Evolutionary conservation across 2,329 filamentous ascomycete genomes (phyloP), one percentile per base, ranked within the genome.

Genomic region (Mycogone perniciosa): DNA sequence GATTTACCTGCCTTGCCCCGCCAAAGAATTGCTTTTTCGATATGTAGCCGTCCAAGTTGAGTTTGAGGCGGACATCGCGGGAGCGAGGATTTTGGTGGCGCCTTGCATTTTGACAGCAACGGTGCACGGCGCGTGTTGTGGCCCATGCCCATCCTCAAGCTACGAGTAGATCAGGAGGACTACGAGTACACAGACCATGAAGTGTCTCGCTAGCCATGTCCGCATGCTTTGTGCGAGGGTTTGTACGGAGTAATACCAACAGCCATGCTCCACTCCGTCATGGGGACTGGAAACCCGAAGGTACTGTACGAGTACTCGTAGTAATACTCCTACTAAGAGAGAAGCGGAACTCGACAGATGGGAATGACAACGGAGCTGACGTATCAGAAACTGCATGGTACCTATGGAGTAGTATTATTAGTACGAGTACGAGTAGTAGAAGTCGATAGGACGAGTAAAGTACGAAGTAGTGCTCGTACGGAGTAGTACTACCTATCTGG

Each of bases 141-240:
- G 50, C 37, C 38, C 34, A 44, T 44, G 50, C 50, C 45, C 42
- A 40, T 48, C 45, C 40, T 38, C 34, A 52, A 20, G 39, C 40
- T 41, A 52, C 41, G 45, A 40, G 38, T 40, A 48, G 44, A 45
- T 48, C 44, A 44, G 50, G 50, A 45, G 38, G 45, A 48, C 50
- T 40, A 31, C 27, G 38, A 38, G 35, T 31, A 45, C 50, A 48
- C 50, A 52, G 50, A 31, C 41, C 50, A 52, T 3, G 26, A 41
- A 44, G 35, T 39, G 39, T 42, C 44, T 40, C 48, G 40, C 38
- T 20, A 20, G 3, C 20, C 20, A 20, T 20, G 20, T 20, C 20
- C 20, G 20, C 33, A 35, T 35, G 33, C 33, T 35, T 35, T 35
- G 33, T 35, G 11, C 33, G 33, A 35, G 7, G 33, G 33, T 8